Evolutionary conservation across 768 basidiomycete genomes (phyloP).

Genomic region (Termitomyces sp.): DNA sequence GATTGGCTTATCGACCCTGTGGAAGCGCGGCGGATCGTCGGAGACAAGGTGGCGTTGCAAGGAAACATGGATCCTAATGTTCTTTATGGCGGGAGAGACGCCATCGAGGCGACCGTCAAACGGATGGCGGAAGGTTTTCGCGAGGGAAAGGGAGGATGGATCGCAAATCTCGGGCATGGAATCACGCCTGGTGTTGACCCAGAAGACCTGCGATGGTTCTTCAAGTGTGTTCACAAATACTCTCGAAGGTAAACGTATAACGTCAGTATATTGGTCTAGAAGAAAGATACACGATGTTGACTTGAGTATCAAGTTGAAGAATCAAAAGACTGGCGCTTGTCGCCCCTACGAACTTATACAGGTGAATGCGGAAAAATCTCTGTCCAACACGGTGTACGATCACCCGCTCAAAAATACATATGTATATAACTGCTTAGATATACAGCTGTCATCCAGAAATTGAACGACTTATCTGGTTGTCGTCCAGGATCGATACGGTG

Average conservation of each 20-base stretch:
- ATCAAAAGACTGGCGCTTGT: too few species aligned
- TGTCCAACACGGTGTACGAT: too few species aligned
- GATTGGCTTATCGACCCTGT: slow-evolving; percentile 87
- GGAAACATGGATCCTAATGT: slow-evolving; percentile 92
- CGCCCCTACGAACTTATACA: too few species aligned
- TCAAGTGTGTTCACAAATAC: slow-evolving; percentile 85
- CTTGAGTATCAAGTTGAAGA: too few species aligned
- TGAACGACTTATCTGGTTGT: not conserved
- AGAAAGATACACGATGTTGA: too few species aligned
- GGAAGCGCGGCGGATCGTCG: slow-evolving; percentile 60
- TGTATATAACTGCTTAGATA: not conserved
- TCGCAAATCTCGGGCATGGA: slow-evolving; percentile 95
- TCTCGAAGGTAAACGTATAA: slow-evolving; percentile 27
- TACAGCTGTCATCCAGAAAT: not conserved
- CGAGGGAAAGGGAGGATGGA: slow-evolving; percentile 73
- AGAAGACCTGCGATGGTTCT: slow-evolving; percentile 87
- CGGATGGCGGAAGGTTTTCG: slow-evolving; percentile 77
- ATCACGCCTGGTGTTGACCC: slow-evolving; percentile 95
- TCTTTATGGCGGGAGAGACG: slow-evolving; percentile 79
- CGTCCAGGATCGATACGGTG: slow-evolving; percentile 13
- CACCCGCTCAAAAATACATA: not conserved
- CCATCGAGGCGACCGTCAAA: slow-evolving; percentile 83
- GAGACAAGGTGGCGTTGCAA: slow-evolving; percentile 66
- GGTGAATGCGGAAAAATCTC: too few species aligned
- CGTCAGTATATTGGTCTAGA: too few species aligned